Conservation (phyloP, 164 flowering plant species). For the Euptelea pleiosperma region DNA sequence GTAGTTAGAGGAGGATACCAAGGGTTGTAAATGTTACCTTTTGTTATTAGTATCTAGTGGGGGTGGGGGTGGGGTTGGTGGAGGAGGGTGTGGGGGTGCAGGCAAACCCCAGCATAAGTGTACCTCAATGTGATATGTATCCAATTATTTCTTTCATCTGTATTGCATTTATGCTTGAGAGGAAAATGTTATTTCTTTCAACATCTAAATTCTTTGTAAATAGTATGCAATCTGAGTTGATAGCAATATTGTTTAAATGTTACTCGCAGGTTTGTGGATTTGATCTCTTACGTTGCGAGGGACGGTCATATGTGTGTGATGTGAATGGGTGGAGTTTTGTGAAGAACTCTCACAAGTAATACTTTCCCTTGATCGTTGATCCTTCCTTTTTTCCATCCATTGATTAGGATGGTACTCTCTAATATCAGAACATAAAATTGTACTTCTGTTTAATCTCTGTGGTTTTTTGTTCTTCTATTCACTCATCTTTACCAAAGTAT, state of each 20-base stretch:
- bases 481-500: not conserved
- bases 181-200: not conserved
- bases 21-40: not conserved
- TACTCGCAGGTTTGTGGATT: conserved; percentile 91
- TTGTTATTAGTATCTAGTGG: no score
- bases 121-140: not conserved
- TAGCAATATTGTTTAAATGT: not conserved
- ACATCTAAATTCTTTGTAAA: not conserved
- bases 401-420: not conserved
- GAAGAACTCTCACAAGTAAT: conserved; percentile 95
- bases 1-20: not conserved
- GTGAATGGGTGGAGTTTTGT: conserved; percentile 99
- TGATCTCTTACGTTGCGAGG: conserved; percentile 95
- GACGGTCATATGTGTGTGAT: conserved; percentile 98
- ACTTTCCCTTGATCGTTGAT: not conserved
- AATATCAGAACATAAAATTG: not conserved
- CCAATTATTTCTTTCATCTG: not conserved
- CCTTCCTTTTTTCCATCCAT: not conserved
- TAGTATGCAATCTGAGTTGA: not conserved
- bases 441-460: not conserved
- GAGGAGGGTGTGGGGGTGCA: no score
- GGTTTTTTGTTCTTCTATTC: not conserved
- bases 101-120: not conserved
- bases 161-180: not conserved
- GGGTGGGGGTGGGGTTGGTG: no score